Evolutionary conservation across 2,329 filamentous ascomycete genomes (phyloP), one percentile per base, ranked within the genome.

Genomic region (Onygenales sp.): DNA sequence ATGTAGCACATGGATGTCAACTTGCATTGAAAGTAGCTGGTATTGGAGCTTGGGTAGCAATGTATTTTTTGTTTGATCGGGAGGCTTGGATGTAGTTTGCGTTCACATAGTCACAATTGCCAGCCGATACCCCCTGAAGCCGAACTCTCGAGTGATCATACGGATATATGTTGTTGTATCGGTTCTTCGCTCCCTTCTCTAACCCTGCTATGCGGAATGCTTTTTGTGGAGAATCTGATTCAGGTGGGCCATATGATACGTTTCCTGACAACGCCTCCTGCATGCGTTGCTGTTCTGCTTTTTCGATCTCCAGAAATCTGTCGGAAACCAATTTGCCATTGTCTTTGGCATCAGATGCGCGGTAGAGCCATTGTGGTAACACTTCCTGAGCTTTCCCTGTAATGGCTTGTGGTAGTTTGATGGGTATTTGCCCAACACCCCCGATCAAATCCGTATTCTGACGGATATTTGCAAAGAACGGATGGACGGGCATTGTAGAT

Each of bases 151-250:
- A 85, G 69, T 98, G 93, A 64, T 97, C 92, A 66, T 94, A 98
- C 0, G 93, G 93, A 72, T 95, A 85, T 53, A 97, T 96, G 61
- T 96, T 94, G 73, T 96, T 97, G 75, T 98, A 98, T 7, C 93
- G 82, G 63, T 98, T 98, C 75, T 97, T 97, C 14, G 79, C 83
- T 7, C 93, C 93, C 68, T 96, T 93, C 64, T 98, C 93, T 33
- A 98, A 87, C 7, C 93, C 93, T 0, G 88, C 93, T 50, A 98
- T 83, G 61, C 89, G 86, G 7, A 94, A 81, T 6, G 38, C 2
- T 46, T 71, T 70, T 39, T 73, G 66, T 1, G 71, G 64, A 0
- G 69, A 60, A 1, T 78, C 64, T 0, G 64, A 55, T 3, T 64
- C 55, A 21, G 73, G 71, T 1, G 75, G 73, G 7, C 78, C 78